Evolutionary conservation across 805 yeast genomes (phyloP), one percentile per base, ranked within the genome.

Genomic region (Tetrapisispora iriomotensis): DNA sequence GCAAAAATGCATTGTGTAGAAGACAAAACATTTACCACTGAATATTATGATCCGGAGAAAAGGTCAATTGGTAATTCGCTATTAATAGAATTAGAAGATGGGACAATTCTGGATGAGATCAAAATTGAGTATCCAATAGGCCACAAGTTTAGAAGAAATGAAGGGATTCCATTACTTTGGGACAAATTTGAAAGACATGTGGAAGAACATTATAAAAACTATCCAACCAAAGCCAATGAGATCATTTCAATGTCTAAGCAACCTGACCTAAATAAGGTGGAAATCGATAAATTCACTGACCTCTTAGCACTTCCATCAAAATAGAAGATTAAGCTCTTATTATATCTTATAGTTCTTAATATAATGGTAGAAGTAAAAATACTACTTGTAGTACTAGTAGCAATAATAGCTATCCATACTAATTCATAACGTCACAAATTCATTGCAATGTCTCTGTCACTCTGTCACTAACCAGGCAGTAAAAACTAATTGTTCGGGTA

Each of bases 21-120:
- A 48, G 75, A 74, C 44, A 46, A 54, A 36, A 60, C 66, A 38
- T 75, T 69, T 62, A 61, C 76, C 15, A 46, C 51, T 21, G 79
- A 74, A 47, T 75, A 75, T 54, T 74, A 71, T 48, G 75, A 70
- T 29, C 78, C 79, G 35, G 64, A 60, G 8, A 75, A 74, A 63
- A 68, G 81, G 52, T 71, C 62, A 45, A 75, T 75, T 47, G 78
- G 78, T 29, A 75, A 75, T 50, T 74, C 79, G 4, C 47, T 75
- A 33, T 59, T 61, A 43, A 60, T 72, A 45, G 72, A 72, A 35
- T 56, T 75, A 40, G 67, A 71, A 27, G 79, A 75, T 49, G 80
- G 80, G 30, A 65, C 76, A 4, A 57, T 61, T 2, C 54, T 74
- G 14, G 74, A 71, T 39, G 78, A 74, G 45, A 71, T 71, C 30